Evolutionary conservation across 768 basidiomycete genomes (phyloP).

Genomic region (Terana coerulea): DNA sequence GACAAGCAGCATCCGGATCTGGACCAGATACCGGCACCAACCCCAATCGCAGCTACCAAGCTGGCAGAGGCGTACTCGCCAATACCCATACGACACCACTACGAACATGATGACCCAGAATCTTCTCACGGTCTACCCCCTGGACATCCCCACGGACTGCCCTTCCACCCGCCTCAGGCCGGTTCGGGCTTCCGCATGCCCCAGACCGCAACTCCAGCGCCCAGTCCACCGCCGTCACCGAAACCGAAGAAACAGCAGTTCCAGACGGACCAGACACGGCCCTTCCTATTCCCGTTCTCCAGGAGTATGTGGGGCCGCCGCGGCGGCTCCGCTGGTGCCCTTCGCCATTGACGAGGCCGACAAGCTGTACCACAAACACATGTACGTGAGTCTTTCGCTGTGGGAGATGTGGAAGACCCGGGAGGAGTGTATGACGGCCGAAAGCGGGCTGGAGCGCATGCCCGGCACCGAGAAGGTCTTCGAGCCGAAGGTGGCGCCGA

Average conservation of each 20-base stretch:
- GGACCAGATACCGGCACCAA: slow-evolving; percentile 36
- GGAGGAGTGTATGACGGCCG: slow-evolving; percentile 91
- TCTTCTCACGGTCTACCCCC: slow-evolving; percentile 38
- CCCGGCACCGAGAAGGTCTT: slow-evolving; percentile 61
- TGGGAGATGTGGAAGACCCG: slow-evolving; percentile 95
- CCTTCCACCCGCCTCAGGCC: slow-evolving; percentile 32
- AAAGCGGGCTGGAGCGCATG: slow-evolving; percentile 85
- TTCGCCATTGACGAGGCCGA: slow-evolving; percentile 97
- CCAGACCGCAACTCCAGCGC: slow-evolving; percentile 86
- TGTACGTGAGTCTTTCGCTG: slow-evolving; percentile 84
- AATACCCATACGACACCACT: slow-evolving; percentile 91
- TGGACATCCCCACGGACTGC: slow-evolving; percentile 22
- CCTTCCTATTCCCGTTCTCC: slow-evolving; percentile 95
- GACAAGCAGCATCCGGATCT: slow-evolving; percentile 3
- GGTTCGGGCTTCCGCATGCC: slow-evolving; percentile 43
- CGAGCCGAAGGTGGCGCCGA: slow-evolving; percentile 36
- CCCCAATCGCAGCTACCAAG: slow-evolving; percentile 47
- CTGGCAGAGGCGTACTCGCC: slow-evolving; percentile 91
- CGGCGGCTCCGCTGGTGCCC: slow-evolving; percentile 73
- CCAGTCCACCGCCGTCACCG: slow-evolving; percentile 76
- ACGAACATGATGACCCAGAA: slow-evolving; percentile 80
- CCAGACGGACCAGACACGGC: slow-evolving; percentile 92
- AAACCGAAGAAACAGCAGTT: slow-evolving; percentile 99
- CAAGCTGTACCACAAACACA: slow-evolving; percentile 81
- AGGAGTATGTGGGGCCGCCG: slow-evolving; percentile 43